Conservation (phyloP, 1,139 yeast species). For the Yamadazyma aaseri region DNA sequence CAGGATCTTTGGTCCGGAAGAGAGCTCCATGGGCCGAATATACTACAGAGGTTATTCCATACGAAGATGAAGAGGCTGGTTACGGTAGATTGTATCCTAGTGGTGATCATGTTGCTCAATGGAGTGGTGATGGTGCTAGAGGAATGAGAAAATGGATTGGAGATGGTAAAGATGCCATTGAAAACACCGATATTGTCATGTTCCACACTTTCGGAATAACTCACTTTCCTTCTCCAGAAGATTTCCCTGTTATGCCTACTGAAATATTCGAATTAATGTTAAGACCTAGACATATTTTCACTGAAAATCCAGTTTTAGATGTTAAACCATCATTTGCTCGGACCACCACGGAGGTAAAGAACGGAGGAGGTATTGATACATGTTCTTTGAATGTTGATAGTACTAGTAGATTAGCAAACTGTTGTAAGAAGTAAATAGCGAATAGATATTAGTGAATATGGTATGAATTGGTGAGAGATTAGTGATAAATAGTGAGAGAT, state of each 20-base stretch:
- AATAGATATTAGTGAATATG: no score
- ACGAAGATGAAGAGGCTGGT: conserved; percentile 50
- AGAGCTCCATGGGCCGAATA: conserved; percentile 81
- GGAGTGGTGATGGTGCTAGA: conserved; percentile 70
- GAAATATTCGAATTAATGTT: conserved; percentile 73
- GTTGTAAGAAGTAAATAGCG: conserved; percentile 5
- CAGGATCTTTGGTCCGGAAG: conserved; percentile 71
- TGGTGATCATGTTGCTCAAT: conserved; percentile 76
- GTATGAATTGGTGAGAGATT: no score
- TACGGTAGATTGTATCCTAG: conserved; percentile 72
- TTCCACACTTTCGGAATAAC: conserved; percentile 85
- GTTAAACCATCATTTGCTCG: conserved; percentile 67
- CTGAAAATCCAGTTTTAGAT: conserved; percentile 74
- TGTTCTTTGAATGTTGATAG: conserved; percentile 41
- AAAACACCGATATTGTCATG: conserved; percentile 66
- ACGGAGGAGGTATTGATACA: conserved; percentile 31
- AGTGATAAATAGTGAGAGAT: no score
- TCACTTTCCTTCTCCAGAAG: conserved; percentile 87
- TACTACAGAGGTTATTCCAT: conserved; percentile 68
- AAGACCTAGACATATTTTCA: conserved; percentile 77
- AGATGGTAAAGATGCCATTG: conserved; percentile 59
- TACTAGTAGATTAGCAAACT: conserved; percentile 38
- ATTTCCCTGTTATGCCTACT: conserved; percentile 87
- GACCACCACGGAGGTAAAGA: conserved; percentile 60
- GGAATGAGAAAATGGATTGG: conserved; percentile 77